Evolutionary conservation across 768 basidiomycete genomes (phyloP).

Genomic region (Mycena chlorophos): DNA sequence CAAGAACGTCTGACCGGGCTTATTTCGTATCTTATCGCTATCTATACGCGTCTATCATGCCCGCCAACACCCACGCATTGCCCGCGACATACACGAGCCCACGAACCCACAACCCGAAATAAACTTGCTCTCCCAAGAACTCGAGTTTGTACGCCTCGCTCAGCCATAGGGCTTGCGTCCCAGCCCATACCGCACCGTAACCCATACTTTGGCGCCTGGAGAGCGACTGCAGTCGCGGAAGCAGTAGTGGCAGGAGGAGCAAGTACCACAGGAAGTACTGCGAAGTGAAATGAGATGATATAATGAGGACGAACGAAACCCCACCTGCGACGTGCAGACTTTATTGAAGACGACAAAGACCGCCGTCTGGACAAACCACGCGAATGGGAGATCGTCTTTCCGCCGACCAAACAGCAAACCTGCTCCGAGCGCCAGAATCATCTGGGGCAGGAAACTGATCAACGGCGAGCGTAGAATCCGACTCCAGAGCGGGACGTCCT

Average conservation of each 20-base stretch:
- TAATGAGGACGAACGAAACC: conserved; percentile 13
- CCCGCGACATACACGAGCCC: conserved; percentile 72
- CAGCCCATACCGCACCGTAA: conserved; percentile 65
- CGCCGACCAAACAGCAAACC: conserved; percentile 71
- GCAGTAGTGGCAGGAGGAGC: conserved; percentile 79
- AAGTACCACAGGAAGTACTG: conserved; percentile 99
- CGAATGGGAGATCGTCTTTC: conserved; percentile 64
- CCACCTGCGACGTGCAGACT: conserved; percentile 95
- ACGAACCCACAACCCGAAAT: conserved; percentile 74
- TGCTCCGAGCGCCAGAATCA: conserved; percentile 64
- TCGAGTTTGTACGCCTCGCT: conserved; percentile 89
- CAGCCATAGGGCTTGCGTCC: conserved; percentile 85
- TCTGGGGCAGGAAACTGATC: conserved; percentile 82
- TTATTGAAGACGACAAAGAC: conserved; percentile 96
- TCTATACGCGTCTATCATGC: conserved; percentile 55
- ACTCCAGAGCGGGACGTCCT: conserved; percentile 36
- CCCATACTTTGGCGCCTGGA: conserved; percentile 41
- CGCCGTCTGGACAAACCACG: conserved; percentile 91
- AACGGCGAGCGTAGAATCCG: conserved; percentile 67
- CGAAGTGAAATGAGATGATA: background rate
- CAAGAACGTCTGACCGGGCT: no score
- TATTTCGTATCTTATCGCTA: no score
- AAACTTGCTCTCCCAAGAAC: conserved; percentile 77
- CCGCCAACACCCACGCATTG: conserved; percentile 78
- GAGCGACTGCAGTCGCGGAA: conserved; percentile 60